Evolutionary conservation across 495 filamentous ascomycete genomes (phyloP).

Genomic region (Penicillium maclennaniae): DNA sequence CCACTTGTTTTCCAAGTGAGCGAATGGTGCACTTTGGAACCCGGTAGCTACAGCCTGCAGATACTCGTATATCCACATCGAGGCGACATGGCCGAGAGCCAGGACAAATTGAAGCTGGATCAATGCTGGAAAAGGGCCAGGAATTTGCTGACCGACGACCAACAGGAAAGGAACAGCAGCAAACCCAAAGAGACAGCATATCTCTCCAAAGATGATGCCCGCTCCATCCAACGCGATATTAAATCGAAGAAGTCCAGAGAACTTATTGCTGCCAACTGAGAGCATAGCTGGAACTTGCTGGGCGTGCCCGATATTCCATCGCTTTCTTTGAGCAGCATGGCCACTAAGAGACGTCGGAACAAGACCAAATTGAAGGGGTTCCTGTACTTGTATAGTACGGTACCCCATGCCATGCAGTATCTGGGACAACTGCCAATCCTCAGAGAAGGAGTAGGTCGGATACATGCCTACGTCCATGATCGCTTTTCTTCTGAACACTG

Average conservation of each 20-base stretch:
- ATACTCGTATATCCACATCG: slow-evolving; percentile 28
- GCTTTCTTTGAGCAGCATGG: slow-evolving; percentile 48
- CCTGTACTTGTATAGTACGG: slow-evolving; percentile 44
- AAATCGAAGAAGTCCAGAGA: slow-evolving; percentile 20
- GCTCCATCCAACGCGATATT: slow-evolving; percentile 27
- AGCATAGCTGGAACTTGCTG: slow-evolving; percentile 29
- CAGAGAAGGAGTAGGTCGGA: slow-evolving; percentile 47
- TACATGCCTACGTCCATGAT: slow-evolving; percentile 47
- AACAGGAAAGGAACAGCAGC: slow-evolving; percentile 22
- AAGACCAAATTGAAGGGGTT: slow-evolving; percentile 48
- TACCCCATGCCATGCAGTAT: slow-evolving; percentile 42
- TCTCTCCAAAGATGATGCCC: slow-evolving; percentile 21
- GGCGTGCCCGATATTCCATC: slow-evolving; percentile 41
- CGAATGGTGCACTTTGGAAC: slow-evolving; percentile 21
- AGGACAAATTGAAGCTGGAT: slow-evolving; percentile 18
- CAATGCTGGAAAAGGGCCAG: slow-evolving; percentile 1
- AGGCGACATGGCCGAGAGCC: slow-evolving; percentile 10
- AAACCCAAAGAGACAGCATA: slow-evolving; percentile 19
- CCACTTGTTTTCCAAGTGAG: slow-evolving; percentile 36
- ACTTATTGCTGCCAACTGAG: slow-evolving; percentile 3
- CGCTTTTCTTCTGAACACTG: slow-evolving; percentile 40
- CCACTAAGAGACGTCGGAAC: slow-evolving; percentile 46
- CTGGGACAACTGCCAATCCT: slow-evolving; percentile 48
- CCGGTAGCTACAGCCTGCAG: slow-evolving; percentile 19
- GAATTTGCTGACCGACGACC: slow-evolving; percentile 15